Base-by-base conservation (phyloP, 2,329 filamentous ascomycete genomes). In the Dothidotthia symphoricarpi region DNA sequence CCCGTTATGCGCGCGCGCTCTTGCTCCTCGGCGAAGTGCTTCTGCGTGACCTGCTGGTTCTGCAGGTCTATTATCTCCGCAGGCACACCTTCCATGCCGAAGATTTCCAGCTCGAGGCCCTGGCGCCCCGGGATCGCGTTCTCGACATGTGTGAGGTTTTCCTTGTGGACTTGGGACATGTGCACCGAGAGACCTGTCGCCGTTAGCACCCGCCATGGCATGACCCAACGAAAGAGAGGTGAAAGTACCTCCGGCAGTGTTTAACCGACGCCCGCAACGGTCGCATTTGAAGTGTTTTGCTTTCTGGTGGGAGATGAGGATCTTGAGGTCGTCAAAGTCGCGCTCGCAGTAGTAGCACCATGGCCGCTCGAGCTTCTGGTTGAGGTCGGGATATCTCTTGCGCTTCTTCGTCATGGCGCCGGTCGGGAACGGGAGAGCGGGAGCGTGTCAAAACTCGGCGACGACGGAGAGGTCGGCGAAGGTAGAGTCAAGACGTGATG, bases 291-390 rank as follows among this genome's bases (percentile, higher is more conserved):
- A 97, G 69, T 98, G 93, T 71, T 97, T 97, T n/a, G 91, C 90
- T 67, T 96, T 97, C 64, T 97, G 93, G 68, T 98, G 93, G 41
- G 87, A 90, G 55, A 95, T 94, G 49, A 98, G 82, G 55, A 97
- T 89, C 75, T 95, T 96, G 31, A 95, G 69, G 67, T 98, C 93
- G 68, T 97, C 90, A 66, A 97, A 98, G 71, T 97, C 91, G 72
- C 91, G 86, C 71, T 98, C 93, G 83, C 93, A 98, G 75, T 98
- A 98, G 72, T 95, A 98, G 74, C 93, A 98, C 90, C 90, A 97
- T 33, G 91, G 86, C 41, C 90, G 85, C 53, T 76, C 74, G 47
- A 98, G 80, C 55, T 95, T 76, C 71, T 97, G 89, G 72, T 97
- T 87, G 54, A 96, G 75, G 58, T 90, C 82, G 48, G 88, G 87